Conservation (phyloP, 192 early-diverging fungal species). For the Funneliformis mosseae region DNA sequence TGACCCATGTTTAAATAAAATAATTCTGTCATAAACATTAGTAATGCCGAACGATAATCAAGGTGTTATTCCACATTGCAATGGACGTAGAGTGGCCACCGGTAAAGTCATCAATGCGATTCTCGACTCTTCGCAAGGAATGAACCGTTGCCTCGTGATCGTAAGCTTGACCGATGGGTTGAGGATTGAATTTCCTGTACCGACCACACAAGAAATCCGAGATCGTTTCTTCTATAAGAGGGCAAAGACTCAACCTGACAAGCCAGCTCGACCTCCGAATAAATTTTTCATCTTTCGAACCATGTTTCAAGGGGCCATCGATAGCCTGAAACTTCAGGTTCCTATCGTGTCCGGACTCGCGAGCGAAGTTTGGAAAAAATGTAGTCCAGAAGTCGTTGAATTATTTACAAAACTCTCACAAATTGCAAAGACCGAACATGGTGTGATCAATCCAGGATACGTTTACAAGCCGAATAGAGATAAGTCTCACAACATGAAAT, state of each 20-base stretch:
- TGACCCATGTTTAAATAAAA: neutral
- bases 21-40: neutral
- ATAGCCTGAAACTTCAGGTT: conserved; percentile 31
- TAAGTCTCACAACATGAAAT: neutral
- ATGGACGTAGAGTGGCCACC: neutral
- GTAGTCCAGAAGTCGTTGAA: conserved; percentile 20
- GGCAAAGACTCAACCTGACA: conserved; percentile 25
- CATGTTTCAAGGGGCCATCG: conserved; percentile 26
- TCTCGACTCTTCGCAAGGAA: neutral
- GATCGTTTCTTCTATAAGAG: conserved; percentile 32
- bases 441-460: conserved; percentile 31
- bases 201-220: conserved; percentile 28
- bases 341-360: conserved; percentile 30
- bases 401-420: conserved; percentile 20
- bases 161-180: conserved; percentile 14
- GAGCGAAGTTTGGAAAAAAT: conserved; percentile 32
- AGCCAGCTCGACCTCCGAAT: conserved; percentile 29
- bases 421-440: conserved; percentile 26
- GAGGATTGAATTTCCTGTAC: conserved; percentile 19
- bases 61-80: neutral
- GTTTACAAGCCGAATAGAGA: conserved; percentile 28
- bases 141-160: neutral
- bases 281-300: conserved; percentile 35
- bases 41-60: neutral
- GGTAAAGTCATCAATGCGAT: neutral